These are phyloP conservation scores for Aspergillus bridgeri DNA, from an alignment of 495 filamentous ascomycete genomes.

Conservation along the genomic window DNA sequence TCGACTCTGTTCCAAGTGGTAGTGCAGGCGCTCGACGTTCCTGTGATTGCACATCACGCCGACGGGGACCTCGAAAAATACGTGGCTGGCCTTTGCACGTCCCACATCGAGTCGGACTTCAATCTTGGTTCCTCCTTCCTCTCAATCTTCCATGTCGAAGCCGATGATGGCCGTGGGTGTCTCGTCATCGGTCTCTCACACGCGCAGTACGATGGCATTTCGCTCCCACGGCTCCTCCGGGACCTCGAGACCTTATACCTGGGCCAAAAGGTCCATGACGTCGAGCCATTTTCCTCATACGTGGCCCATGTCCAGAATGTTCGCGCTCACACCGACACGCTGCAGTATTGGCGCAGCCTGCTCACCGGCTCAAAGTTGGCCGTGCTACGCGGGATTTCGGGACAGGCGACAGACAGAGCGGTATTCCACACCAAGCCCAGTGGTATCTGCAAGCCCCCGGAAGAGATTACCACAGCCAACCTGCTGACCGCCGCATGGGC, in stretches of 20 bases:
- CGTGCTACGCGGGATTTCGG: conserved; percentile 32
- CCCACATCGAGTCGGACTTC: conserved; percentile 40
- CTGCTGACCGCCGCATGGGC: conserved; percentile 63
- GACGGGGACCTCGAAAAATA: conserved; percentile 42
- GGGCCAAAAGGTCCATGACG: conserved; percentile 23
- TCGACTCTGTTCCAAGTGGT: conserved; percentile 51
- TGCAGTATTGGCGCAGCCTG: conserved; percentile 50
- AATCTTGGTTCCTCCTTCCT: conserved; percentile 55
- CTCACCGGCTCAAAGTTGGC: conserved; percentile 51
- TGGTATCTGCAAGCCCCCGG: conserved; percentile 36
- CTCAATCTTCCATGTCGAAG: conserved; percentile 45
- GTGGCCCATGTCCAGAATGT: conserved; percentile 25
- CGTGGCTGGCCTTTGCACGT: conserved; percentile 34
- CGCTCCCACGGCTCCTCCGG: conserved; percentile 53
- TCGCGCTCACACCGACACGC: conserved; percentile 15
- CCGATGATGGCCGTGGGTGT: conserved; percentile 33
- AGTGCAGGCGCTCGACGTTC: conserved; percentile 37
- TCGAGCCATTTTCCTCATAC: conserved; percentile 54
- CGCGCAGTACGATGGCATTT: conserved; percentile 67
- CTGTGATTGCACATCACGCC: conserved; percentile 25
- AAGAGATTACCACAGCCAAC: conserved; percentile 53
- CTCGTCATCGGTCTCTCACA: conserved; percentile 61
- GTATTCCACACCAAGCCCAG: conserved; percentile 37
- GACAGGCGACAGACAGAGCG: conserved; percentile 34
- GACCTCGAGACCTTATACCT: conserved; percentile 47